Evolutionary conservation across 192 early-diverging fungal species (phyloP), one percentile per base, ranked within the genome.

Genomic region (Paraglomus occultum): DNA sequence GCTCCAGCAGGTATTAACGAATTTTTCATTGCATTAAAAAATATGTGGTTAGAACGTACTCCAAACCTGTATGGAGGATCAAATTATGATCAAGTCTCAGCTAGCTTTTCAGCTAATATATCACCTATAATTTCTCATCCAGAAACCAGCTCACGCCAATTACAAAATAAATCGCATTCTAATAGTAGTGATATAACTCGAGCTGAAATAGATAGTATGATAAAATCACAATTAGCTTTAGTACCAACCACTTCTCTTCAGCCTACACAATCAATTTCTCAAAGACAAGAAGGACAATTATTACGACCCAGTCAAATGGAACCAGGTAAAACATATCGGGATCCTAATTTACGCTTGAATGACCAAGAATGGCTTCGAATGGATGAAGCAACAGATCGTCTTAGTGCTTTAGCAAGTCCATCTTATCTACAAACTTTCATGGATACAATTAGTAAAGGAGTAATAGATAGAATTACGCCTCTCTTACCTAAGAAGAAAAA

Each of bases 381-480:
- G 7, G 12, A 42, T 39, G 64, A 66, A 4, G 20, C 64, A 52
- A 6, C 43, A 51, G 64, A 66, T n/a, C 23, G 23, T 22, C 61
- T 64, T 47, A 64, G 20, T 48, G 20, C 11, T 31, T 40, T 9
- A 23, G 61, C 46, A 18, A 49, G 64, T 39, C 50, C 50, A 66
- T 66, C 64, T 66, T 18, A 5, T 66, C 18, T 66, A 51, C 64
- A 66, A 66, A 18, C 64, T 43, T 31, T 66, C 17, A 66, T 66
- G 43, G 64, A 66, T 52, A 66, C 64, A 52, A 66, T 66, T 52
- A 66, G 40, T 66, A 66, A 66, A 66, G 50, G 64, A 38, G 64
- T 66, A 38, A 43, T 52, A 8, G 50, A 66, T 66, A 66, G 43
- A 66, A 45, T 66, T 20, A 45, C 64, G 14, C 43, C 64, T 39